A percentile compares a stretch with the other conserved stretches of the same genome.
Conservation (phyloP, 169 alveolate genomes). For the Cryptosporidium tyzzeri region DNA sequence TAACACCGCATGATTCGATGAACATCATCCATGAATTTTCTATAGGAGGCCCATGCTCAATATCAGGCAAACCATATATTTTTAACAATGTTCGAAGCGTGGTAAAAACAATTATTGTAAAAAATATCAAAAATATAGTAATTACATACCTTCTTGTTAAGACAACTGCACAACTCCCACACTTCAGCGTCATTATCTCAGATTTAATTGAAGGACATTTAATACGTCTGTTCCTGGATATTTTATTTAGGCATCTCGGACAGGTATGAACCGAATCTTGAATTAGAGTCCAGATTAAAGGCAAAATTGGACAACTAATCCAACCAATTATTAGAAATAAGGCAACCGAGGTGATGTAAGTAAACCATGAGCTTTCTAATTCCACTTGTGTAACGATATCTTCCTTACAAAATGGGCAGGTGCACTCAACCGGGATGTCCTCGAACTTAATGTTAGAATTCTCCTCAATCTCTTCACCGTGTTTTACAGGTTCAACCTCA, state of each 20-base stretch:
- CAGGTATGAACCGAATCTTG: constrained; percentile 78
- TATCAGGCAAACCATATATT: constrained; percentile 69
- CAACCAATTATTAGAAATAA: constrained; percentile 66
- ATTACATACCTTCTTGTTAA: constrained; percentile 68
- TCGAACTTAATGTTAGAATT: constrained; percentile 56
- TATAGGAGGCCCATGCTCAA: constrained; percentile 75
- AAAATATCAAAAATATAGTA: constrained; percentile 20
- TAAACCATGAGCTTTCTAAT: constrained; percentile 69
- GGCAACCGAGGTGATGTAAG: constrained; percentile 59
- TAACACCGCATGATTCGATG: constrained; percentile 69
- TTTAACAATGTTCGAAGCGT: constrained; percentile 39
- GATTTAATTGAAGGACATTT: constrained; percentile 74
- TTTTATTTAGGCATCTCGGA: constrained; percentile 76
- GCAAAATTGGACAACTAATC: constrained; percentile 72
- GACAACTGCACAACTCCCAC: constrained; percentile 77
- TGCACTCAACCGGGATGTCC: constrained; percentile 75
- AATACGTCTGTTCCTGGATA: constrained; percentile 66
- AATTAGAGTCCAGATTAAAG: constrained; percentile 76
- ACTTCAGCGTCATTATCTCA: constrained; percentile 72
- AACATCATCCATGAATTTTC: constrained; percentile 76
- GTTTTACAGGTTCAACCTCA: constrained; percentile 74
- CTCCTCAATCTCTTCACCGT: constrained; percentile 33
- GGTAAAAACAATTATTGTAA: constrained; percentile 49
- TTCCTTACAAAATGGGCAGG: constrained; percentile 76
- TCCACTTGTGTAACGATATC: constrained; percentile 77